Evolutionary conservation across 768 basidiomycete genomes (phyloP).

Genomic region (Naganishia antarctica): DNA sequence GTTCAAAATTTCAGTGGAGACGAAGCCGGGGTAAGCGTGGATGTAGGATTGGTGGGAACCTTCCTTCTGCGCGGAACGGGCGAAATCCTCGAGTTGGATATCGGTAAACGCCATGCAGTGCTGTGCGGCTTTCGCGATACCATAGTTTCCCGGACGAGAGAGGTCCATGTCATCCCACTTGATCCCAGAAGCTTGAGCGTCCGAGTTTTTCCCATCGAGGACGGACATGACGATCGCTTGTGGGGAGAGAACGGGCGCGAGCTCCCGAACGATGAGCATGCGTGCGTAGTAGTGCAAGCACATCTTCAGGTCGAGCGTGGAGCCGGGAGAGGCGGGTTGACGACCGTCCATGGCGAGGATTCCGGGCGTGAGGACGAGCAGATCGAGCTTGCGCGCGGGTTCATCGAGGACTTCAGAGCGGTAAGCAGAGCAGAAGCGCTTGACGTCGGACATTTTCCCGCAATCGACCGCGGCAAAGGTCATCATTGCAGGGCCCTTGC

Average conservation of each 20-base stretch:
- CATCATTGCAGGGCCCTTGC: background rate
- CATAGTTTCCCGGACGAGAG: constrained; percentile 20
- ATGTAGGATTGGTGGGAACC: constrained; percentile 6
- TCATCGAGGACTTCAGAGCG: background rate
- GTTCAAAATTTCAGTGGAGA: constrained; percentile 19
- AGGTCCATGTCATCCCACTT: constrained; percentile 31
- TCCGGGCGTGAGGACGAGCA: constrained; percentile 28
- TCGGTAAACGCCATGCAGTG: constrained; percentile 28
- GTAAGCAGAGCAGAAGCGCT: constrained; percentile 28
- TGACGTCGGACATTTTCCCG: constrained; percentile 28
- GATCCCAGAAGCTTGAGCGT: constrained; percentile 5
- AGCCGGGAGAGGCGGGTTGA: constrained; percentile 22
- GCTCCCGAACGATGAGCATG: constrained; percentile 30
- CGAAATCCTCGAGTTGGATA: constrained; percentile 24
- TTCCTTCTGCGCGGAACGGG: background rate
- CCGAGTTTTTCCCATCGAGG: constrained; percentile 22
- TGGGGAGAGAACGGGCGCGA: constrained; percentile 21
- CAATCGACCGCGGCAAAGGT: constrained; percentile 23
- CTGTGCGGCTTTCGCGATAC: constrained; percentile 9
- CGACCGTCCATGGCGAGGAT: constrained; percentile 29
- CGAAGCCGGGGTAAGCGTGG: constrained; percentile 30
- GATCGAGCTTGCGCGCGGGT: constrained; percentile 20
- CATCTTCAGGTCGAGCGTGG: constrained; percentile 27
- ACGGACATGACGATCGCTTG: constrained; percentile 28
- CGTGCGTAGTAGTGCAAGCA: constrained; percentile 30